phyloP scores from a whole-genome alignment of 495 filamentous ascomycete species.

The Amorphotheca resinae region DNA sequence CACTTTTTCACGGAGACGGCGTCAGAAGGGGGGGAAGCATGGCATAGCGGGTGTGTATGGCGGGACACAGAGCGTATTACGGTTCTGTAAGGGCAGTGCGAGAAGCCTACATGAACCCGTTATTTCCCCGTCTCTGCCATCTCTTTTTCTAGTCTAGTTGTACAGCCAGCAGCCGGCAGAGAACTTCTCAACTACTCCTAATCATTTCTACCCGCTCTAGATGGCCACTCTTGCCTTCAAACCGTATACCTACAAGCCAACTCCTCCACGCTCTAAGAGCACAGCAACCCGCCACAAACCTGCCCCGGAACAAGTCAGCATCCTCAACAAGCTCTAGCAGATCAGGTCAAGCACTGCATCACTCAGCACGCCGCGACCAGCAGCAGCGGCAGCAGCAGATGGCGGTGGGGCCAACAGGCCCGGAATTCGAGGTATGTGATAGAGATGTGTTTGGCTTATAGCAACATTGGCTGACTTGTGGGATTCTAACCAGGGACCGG shows the following conservation, averaged over 20 bases:
- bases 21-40: neutral
- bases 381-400: slow-evolving; percentile 5
- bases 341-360: too few relatives aligned
- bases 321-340: too few relatives aligned
- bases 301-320: slow-evolving; percentile 4
- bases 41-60: neutral
- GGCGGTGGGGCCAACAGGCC: neutral
- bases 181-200: too few relatives aligned
- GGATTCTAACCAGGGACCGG: neutral
- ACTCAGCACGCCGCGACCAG: slow-evolving; percentile 4
- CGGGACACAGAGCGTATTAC: slow-evolving; percentile 1
- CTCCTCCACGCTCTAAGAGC: slow-evolving; percentile 4
- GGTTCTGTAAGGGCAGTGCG: slow-evolving; percentile 8
- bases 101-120: neutral
- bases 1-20: neutral
- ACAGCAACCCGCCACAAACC: slow-evolving; percentile 2
- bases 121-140: neutral
- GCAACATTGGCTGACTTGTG: slow-evolving; percentile 4
- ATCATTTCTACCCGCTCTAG: slow-evolving; percentile 4
- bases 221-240: slow-evolving; percentile 9
- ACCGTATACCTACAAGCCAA: slow-evolving; percentile 9
- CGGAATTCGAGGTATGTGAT: slow-evolving; percentile 12
- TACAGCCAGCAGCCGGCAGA: too few relatives aligned
- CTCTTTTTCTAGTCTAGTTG: neutral
- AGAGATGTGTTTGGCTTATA: slow-evolving; percentile 9